Conservation (phyloP, 2,329 filamentous ascomycete genomes). For the Aspergillus amoenus region DNA sequence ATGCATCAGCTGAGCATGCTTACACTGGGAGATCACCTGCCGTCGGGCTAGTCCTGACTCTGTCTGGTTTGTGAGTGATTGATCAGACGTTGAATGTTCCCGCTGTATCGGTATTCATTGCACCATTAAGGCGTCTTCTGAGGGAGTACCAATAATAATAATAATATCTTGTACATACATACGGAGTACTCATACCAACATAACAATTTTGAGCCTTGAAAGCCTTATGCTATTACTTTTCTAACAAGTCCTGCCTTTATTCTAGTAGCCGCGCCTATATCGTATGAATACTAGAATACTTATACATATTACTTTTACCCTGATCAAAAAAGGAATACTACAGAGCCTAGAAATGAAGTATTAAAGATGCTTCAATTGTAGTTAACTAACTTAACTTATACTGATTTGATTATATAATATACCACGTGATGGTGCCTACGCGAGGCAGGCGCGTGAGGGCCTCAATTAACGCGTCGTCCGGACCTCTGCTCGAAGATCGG, state of each 20-base stretch:
- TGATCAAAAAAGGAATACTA: no score
- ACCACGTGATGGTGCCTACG: constrained; percentile 1
- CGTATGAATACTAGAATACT: no score
- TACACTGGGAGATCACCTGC: neutral
- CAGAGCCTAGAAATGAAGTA: no score
- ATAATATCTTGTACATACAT: constrained; percentile 22
- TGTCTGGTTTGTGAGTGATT: neutral
- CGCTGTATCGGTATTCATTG: constrained; percentile 10
- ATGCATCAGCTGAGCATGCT: neutral
- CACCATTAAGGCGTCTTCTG: constrained; percentile 12
- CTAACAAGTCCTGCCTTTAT: no score
- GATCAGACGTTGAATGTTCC: neutral
- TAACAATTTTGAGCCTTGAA: constrained; percentile 2
- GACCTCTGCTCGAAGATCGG: neutral
- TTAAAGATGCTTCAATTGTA: no score
- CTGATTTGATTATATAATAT: neutral
- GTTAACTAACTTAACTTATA: neutral
- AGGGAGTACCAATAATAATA: constrained; percentile 22
- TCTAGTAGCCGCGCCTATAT: no score
- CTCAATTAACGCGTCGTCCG: constrained; percentile 9
- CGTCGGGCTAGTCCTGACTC: neutral
- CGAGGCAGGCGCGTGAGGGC: neutral
- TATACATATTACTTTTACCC: no score
- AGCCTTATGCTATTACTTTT: neutral
- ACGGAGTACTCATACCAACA: constrained; percentile 3